phyloP scores from a whole-genome alignment of 2,329 filamentous ascomycete genomes.

The Monilinia vaccinii-corymbosi region DNA sequence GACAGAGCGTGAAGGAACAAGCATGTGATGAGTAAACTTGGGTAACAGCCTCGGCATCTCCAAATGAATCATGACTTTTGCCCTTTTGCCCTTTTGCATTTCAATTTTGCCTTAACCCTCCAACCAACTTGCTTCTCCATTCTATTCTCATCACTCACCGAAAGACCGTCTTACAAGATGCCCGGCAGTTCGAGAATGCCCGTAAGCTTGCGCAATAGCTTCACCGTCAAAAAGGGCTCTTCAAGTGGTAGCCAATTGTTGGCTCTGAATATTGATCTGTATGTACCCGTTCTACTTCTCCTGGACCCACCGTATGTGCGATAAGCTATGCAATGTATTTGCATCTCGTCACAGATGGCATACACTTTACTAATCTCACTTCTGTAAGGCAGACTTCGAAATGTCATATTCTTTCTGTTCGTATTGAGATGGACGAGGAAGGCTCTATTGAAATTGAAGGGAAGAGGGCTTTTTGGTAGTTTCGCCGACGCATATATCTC shows the following conservation, averaged over 20 bases:
- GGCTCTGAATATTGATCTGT: slow-evolving; percentile 61
- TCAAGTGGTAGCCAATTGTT: slow-evolving; percentile 44
- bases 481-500: slow-evolving; percentile 64
- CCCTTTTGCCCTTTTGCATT: too few relatives aligned
- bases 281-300: slow-evolving; percentile 31
- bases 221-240: slow-evolving; percentile 50
- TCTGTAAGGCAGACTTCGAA: slow-evolving; percentile 55
- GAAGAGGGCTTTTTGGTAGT: slow-evolving; percentile 78
- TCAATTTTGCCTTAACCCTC: neutral
- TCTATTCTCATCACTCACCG: slow-evolving; percentile 2
- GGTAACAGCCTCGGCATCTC: slow-evolving; percentile 10
- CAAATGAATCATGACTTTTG: slow-evolving; percentile 5
- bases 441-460: slow-evolving; percentile 74
- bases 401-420: slow-evolving; percentile 84
- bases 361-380: neutral
- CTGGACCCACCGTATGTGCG: neutral
- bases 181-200: slow-evolving; percentile 62
- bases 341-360: neutral
- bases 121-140: neutral
- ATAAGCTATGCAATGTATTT: slow-evolving; percentile 3
- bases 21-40: slow-evolving; percentile 9
- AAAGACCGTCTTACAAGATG: slow-evolving; percentile 34
- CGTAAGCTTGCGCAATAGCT: slow-evolving; percentile 59
- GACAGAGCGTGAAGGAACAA: slow-evolving; percentile 3
- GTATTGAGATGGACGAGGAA: slow-evolving; percentile 74